A percentile compares a stretch with the other conserved stretches of the same genome.
Evolutionary conservation across 345 rosid species (phyloP).

Genomic region (Cardiospermum halicacabum): DNA sequence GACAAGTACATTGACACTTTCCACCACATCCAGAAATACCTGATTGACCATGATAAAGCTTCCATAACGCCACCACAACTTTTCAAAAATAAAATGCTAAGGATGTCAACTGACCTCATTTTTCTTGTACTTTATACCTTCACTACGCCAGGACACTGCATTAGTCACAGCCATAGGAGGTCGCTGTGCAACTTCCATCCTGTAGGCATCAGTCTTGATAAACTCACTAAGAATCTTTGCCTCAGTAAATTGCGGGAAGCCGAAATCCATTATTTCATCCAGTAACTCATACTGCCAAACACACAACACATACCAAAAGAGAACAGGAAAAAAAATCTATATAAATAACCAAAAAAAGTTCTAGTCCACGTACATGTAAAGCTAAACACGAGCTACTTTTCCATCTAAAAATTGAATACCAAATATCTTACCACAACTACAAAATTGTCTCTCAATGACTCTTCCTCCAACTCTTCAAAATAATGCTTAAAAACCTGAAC

Average conservation of each 20-base stretch:
- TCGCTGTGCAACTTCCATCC: constrained; percentile 76
- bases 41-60: constrained; percentile 19
- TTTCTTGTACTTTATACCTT: constrained; percentile 67
- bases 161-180: constrained; percentile 93
- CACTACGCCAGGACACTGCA: constrained; percentile 89
- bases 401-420: background rate
- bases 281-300: constrained; percentile 73
- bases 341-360: constrained; percentile 3
- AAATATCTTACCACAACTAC: constrained; percentile 63
- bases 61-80: constrained; percentile 11
- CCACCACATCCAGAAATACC: constrained; percentile 60
- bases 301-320: too few species aligned
- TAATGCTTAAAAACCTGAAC: constrained; percentile 72
- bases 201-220: constrained; percentile 82
- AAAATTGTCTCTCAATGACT: constrained; percentile 75
- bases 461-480: constrained; percentile 77
- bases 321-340: too few species aligned
- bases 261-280: constrained; percentile 89
- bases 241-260: constrained; percentile 77
- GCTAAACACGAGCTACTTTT: too few species aligned
- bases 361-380: background rate
- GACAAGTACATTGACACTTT: constrained; percentile 52
- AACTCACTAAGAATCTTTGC: constrained; percentile 78
- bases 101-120: constrained; percentile 46
- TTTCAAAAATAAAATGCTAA: constrained; percentile 1